These are phyloP conservation scores for Diaporthe citrichinensis DNA, from an alignment of 2,329 filamentous ascomycete genomes.

Conservation along the genomic window DNA sequence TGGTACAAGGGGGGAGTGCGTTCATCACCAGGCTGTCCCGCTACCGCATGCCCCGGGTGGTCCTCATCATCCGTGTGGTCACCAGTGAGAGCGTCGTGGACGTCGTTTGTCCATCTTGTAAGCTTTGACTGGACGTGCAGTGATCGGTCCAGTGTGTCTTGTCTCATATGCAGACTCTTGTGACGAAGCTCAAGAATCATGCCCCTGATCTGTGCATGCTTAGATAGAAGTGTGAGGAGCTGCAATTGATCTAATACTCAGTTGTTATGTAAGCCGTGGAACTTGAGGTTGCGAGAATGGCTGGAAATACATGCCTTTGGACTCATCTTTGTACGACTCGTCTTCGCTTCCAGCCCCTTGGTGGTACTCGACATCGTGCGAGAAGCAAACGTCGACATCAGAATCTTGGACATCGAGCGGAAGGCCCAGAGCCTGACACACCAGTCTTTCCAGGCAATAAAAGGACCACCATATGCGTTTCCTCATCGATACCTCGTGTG, in stretches of 20 bases:
- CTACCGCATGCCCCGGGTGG: neutral
- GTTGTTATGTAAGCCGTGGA: neutral
- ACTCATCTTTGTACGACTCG: neutral
- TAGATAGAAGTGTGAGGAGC: conserved; percentile 41
- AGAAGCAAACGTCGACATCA: conserved; percentile 69
- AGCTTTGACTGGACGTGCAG: conserved; percentile 42
- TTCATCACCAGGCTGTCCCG: neutral
- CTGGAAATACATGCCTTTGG: neutral
- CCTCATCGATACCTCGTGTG: conserved; percentile 61
- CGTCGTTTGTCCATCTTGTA: conserved; percentile 41
- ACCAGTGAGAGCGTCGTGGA: conserved; percentile 36
- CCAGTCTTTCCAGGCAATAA: conserved; percentile 67
- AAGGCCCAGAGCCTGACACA: conserved; percentile 69
- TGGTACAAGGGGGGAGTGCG: conserved; percentile 19
- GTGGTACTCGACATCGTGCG: conserved; percentile 27
- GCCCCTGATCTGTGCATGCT: conserved; percentile 43
- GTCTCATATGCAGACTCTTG: conserved; percentile 40
- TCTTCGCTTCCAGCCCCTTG: neutral
- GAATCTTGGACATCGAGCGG: conserved; percentile 69
- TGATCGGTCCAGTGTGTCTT: conserved; percentile 42
- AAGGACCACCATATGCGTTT: conserved; percentile 70
- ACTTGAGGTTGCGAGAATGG: neutral
- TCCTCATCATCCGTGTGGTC: conserved; percentile 35
- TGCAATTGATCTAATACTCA: conserved; percentile 26
- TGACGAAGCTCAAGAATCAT: conserved; percentile 44